Evolutionary conservation across 2,329 filamentous ascomycete genomes (phyloP).

Genomic region (Cercospora sojina): DNA sequence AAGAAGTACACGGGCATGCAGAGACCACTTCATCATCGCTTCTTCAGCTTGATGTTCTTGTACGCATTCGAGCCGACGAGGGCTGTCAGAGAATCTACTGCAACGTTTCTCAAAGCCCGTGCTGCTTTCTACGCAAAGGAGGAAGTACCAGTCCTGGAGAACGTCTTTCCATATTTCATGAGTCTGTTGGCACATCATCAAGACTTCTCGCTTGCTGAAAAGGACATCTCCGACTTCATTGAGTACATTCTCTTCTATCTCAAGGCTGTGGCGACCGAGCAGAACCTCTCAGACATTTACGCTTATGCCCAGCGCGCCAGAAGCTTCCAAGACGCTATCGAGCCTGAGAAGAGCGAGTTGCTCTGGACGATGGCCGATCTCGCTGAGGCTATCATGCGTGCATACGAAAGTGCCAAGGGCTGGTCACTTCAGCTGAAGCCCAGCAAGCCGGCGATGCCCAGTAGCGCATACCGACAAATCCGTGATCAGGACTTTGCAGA

Average conservation of each 20-base stretch:
- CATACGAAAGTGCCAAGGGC: conserved; percentile 80
- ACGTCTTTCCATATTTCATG: conserved; percentile 75
- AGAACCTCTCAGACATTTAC: conserved; percentile 84
- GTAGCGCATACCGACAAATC: conserved; percentile 73
- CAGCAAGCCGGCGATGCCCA: conserved; percentile 75
- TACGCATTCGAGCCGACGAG: conserved; percentile 82
- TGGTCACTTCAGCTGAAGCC: conserved; percentile 85
- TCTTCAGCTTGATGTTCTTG: conserved; percentile 86
- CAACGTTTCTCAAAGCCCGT: conserved; percentile 86
- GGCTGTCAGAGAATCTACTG: conserved; percentile 70
- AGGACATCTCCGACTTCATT: conserved; percentile 76
- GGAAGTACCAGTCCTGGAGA: conserved; percentile 67
- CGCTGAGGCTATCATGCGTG: conserved; percentile 74
- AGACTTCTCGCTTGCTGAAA: conserved; percentile 69
- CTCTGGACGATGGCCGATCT: conserved; percentile 88
- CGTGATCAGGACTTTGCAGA: conserved; percentile 76
- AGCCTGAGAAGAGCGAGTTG: conserved; percentile 64
- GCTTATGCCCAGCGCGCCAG: conserved; percentile 92
- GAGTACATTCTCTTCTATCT: conserved; percentile 91
- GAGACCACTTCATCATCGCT: conserved; percentile 65
- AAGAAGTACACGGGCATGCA: conserved; percentile 84
- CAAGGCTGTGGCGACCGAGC: conserved; percentile 74
- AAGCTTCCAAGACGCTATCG: conserved; percentile 78
- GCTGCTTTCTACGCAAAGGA: conserved; percentile 62
- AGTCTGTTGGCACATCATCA: conserved; percentile 91